Evolutionary conservation across 805 yeast species (phyloP), one percentile per base, ranked within the genome.

Genomic region (Saccharomycopsis selenospora): DNA sequence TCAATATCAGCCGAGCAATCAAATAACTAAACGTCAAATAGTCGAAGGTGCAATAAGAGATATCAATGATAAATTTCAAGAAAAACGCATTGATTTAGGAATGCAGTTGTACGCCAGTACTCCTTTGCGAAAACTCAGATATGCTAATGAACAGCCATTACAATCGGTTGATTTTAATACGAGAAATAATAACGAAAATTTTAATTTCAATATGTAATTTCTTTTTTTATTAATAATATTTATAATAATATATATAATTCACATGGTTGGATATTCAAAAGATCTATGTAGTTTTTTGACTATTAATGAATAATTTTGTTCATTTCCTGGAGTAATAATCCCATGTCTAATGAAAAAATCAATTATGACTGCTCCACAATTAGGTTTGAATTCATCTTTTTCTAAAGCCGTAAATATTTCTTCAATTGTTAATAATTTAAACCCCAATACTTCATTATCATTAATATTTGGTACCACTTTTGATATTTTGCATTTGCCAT

Each of bases 271-370:
- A 57, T 83, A 88, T 2, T 88, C 90, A 24, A 89, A 58, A 14
- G 57, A 55, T 56, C 97, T 72, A 61, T 89, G 98, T 45, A 80
- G 64, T 51, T 82, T 73, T 18, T 66, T 57, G 11, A 70, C 67
- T 1, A 91, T 73, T 56, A 80, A 81, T n/a, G 74, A 44, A 55
- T 76, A 87, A 50, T 82, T 72, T 0, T 79, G 77, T 57, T 89
- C 96, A 44, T 66, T 70, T 43, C 79, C 85, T 0, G 83, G 70
- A 0, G 82, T 76, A 8, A 91, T 61, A 28, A 71, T 61, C 1
- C 96, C 96, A 58, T 84, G 90, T 56, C 99, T 78, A n/a, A 90
- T 75, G 48, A 93, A 68, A 59, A 93, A 93, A 57, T 91, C 97
- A 13, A 89, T 71, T 26, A 85, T 69, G 2, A 90, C 82, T 27